Base-by-base conservation (phyloP, 306 rosid species). In the Fragaria nilgerrensis region DNA sequence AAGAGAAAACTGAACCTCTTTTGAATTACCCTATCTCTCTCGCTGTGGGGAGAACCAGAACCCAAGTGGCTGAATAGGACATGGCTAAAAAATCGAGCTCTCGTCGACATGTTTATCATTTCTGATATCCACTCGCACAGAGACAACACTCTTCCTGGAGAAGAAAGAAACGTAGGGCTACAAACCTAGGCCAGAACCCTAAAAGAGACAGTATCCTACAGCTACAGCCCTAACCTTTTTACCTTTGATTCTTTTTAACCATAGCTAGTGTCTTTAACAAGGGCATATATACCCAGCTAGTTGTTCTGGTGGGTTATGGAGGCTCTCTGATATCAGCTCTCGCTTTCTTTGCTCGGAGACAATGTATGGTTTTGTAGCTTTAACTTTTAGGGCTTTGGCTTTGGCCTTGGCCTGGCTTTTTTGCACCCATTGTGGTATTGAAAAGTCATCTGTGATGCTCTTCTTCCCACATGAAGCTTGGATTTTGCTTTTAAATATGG, bases 111-210 rank as follows among this genome's bases (percentile, higher is more conserved):
- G 25, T 22, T 17, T 59, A 16, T 13, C 14, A 14, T 45, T 32
- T 34, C 25, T 15, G 44, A 7, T 48, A 20, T 25, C 34, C 50
- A 41, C 25, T n/a, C 11, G 37, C 47, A 70, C 58, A 45, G 47
- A 25, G 81, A 75, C 81, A 72, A 76, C 37, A 52, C 44, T 29
- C 49, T 49, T 27, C 36, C 25, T 13, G 7, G n/a, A 27, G 2
- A 43, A 74, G 22, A 62, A 62, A 29, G 39, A 61, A 62, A 68
- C 69, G 75, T 72, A 22, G 73, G 84, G 79, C 84, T 59, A 72
- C 73, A 66, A 76, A 66, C 50, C 70, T 66, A 56, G 13, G 36
- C 66, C 37, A 27, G 66, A 37, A 62, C 9, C 39, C 10, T 27
- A 23, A 14, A 59, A 27, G 19, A 15, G 14, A 44, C 9, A 50